A percentile compares a stretch with the other conserved stretches of the same genome.
These are phyloP conservation scores for Phytophthora capsici DNA, from an alignment of 352 stramenopile genomes.

Conservation along the genomic window DNA sequence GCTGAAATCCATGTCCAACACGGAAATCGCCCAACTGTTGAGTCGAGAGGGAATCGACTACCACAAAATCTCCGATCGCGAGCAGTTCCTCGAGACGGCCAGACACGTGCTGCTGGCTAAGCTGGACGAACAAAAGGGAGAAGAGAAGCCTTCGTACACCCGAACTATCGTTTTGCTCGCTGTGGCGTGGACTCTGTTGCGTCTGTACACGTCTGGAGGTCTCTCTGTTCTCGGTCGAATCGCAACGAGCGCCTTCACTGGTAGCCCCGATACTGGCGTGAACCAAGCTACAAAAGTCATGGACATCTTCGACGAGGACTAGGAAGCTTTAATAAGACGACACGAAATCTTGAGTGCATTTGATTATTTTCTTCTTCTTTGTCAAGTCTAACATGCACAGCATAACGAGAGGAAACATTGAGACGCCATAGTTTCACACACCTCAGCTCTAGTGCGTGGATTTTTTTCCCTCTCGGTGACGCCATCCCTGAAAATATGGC, in stretches of 20 bases:
- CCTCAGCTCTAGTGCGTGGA: constrained; percentile 13
- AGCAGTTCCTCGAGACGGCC: constrained; percentile 79
- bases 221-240: constrained; percentile 38
- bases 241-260: constrained; percentile 18
- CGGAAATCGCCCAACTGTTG: constrained; percentile 72
- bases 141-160: constrained; percentile 47
- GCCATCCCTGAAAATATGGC: constrained; percentile 31
- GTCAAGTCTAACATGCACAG: constrained; percentile 49
- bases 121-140: constrained; percentile 37
- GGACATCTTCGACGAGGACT: constrained; percentile 58
- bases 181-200: constrained; percentile 66
- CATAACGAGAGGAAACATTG: constrained; percentile 28
- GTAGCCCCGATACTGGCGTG: constrained; percentile 1
- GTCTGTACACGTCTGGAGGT: constrained; percentile 74
- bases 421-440: constrained; percentile 27
- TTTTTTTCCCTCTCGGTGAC: constrained; percentile 13
- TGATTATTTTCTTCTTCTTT: constrained; percentile 42
- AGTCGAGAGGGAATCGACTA: constrained; percentile 74
- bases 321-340: constrained; percentile 8
- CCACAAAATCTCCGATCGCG: constrained; percentile 74
- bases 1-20: constrained; percentile 77
- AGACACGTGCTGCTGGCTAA: constrained; percentile 72
- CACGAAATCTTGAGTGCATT: constrained; percentile 38
- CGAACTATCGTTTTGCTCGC: constrained; percentile 65
- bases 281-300: constrained; percentile 32